Conservation (phyloP, 2,329 filamentous ascomycete species). For the Cladorrhinum sp. region DNA sequence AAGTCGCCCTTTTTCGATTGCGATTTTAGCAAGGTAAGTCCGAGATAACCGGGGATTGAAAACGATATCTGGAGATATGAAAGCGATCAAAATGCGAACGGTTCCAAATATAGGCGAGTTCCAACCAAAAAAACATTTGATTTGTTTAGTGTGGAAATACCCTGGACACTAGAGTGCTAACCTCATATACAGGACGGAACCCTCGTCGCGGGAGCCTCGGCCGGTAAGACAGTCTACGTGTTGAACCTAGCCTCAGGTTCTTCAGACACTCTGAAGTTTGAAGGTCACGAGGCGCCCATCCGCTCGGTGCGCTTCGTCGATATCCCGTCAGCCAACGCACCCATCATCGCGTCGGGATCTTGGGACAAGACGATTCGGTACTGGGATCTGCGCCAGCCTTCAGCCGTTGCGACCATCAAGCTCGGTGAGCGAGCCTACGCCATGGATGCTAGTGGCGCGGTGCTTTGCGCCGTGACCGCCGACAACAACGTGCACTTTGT, state of each 20-base stretch:
- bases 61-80: not conserved
- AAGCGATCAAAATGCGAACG: constrained; percentile 20
- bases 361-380: constrained; percentile 58
- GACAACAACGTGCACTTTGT: constrained; percentile 32
- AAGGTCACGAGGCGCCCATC: constrained; percentile 33
- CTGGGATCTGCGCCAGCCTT: constrained; percentile 51
- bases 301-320: constrained; percentile 35
- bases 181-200: constrained; percentile 32
- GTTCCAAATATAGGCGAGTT: constrained; percentile 24
- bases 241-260: constrained; percentile 29
- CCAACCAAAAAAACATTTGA: not conserved
- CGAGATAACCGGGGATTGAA: constrained; percentile 4
- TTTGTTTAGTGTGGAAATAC: not conserved
- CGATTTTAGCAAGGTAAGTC: constrained; percentile 39
- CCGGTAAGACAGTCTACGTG: constrained; percentile 33
- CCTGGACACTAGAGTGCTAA: constrained; percentile 1
- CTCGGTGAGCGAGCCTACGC: constrained; percentile 49
- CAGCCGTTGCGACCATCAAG: constrained; percentile 42
- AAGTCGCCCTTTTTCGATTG: constrained; percentile 33
- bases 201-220: constrained; percentile 32
- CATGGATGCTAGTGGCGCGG: constrained; percentile 32
- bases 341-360: constrained; percentile 38
- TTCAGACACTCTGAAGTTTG: constrained; percentile 27
- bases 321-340: constrained; percentile 23
- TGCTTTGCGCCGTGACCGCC: constrained; percentile 35